phyloP scores from a whole-genome alignment of 73 alveolate species.

The Paramecium sonneborni region DNA sequence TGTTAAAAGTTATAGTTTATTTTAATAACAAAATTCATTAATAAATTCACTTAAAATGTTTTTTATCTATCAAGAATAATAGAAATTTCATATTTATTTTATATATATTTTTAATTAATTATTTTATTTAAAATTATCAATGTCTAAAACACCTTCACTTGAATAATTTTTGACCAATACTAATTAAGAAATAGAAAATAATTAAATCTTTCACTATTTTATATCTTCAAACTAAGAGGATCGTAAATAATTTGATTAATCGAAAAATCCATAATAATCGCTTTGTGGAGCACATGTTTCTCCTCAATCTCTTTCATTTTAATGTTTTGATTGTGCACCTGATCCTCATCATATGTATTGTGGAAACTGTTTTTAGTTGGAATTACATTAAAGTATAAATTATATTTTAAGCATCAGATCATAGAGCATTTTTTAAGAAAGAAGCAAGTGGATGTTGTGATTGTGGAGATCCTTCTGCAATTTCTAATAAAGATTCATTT shows the following conservation, averaged over 20 bases:
- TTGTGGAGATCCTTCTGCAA: constrained; percentile 23
- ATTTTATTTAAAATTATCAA: background rate
- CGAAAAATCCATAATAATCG: background rate
- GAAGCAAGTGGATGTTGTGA: constrained; percentile 14
- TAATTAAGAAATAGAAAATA: background rate
- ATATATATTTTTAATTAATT: too few relatives aligned
- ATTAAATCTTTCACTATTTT: background rate
- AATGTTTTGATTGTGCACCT: background rate
- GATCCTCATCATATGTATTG: constrained; percentile 55
- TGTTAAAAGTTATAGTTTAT: too few relatives aligned
- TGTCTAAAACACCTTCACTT: background rate
- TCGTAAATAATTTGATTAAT: background rate
- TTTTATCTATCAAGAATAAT: too few relatives aligned
- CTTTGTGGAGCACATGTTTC: background rate
- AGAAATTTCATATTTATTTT: too few relatives aligned
- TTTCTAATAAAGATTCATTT: background rate
- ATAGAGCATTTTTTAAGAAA: background rate
- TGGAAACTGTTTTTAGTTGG: background rate
- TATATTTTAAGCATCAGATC: background rate
- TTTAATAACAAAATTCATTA: too few relatives aligned
- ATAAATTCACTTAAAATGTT: too few relatives aligned
- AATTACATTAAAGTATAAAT: background rate
- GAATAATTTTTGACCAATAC: background rate
- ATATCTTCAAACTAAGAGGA: background rate
- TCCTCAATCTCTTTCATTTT: background rate